Evolutionary conservation across 1,284 basidiomycete species (phyloP), one percentile per base, ranked within the genome.

Genomic region (Ustilago vetiveriae): DNA sequence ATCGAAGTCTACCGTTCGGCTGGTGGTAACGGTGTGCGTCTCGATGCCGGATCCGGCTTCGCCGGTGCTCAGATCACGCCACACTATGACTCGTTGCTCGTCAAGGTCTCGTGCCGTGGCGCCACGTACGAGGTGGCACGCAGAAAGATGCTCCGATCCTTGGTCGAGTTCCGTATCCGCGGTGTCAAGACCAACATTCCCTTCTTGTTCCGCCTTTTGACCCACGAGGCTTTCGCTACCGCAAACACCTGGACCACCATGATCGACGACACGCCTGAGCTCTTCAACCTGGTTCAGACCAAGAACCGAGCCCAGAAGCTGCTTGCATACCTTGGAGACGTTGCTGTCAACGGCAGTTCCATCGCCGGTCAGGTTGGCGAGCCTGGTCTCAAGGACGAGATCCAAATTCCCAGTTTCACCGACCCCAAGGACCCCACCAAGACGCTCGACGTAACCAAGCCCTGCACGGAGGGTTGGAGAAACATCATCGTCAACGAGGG

Each of bases 31-130:
- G 96, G 96, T 83, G 94, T 99, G 48, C 91, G 96, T 83, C 87
- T 99, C 55, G 96, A 99, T 82, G 92, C 96, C 23, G 91, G 90
- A 82, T 98, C 94, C 69, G 96, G 96, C 75, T 99, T 98, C 77
- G 96, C 96, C 55, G 96, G 96, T 60, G 96, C 96, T 39, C 96
- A 98, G 85, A 98, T 99, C 83, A 99, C 96, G 43, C 95, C 95
- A 52, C 94, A 98, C 84, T 99, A 98, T 83, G 96, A 99, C 85
- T 95, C 92, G 78, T 86, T 98, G 82, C 87, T 99, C 48, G 96
- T 98, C 82, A 98, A 98, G 85, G 92, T 93, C 81, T 91, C 90
- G 42, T 94, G 96, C 66, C 94, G 91, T 72, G 96, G 96, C 47
- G 94, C 95, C 16, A 98, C 94, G 3, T 99, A 98, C 82, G 96